Evolutionary conservation across 768 basidiomycete species (phyloP).

Genomic region (Lactarius pseudohatsudake): DNA sequence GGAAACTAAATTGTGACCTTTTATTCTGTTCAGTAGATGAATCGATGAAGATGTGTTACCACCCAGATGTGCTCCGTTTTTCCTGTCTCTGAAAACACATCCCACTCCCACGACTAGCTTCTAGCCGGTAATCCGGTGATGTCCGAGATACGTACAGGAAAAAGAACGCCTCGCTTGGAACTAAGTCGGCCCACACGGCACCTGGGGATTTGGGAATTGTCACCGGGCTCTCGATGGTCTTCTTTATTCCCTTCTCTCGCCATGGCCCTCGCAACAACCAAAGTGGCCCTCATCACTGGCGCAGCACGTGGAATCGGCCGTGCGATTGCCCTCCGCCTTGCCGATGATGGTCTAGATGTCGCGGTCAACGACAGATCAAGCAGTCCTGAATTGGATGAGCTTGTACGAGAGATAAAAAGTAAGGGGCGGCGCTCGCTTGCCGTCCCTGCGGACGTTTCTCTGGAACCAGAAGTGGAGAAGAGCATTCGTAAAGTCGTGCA

Average conservation of each 20-base stretch:
- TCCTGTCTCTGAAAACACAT: no score
- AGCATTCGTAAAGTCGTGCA: conserved; percentile 15
- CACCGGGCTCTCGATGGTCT: no score
- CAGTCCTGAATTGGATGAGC: conserved; percentile 6
- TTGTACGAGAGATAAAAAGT: conserved; percentile 15
- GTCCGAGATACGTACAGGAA: not conserved
- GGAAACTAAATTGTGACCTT: no score
- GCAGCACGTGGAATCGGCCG: conserved; percentile 31
- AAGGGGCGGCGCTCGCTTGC: conserved; percentile 19
- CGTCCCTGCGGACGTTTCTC: conserved; percentile 21
- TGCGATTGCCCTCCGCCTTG: conserved; percentile 31
- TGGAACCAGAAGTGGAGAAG: conserved; percentile 17
- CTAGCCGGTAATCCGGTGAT: no score
- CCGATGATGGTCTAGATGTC: conserved; percentile 29
- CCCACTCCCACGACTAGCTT: no score
- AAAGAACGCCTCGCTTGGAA: not conserved
- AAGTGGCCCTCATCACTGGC: conserved; percentile 31
- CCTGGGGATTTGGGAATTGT: no score
- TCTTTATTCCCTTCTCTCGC: not conserved
- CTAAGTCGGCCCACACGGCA: no score
- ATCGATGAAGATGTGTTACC: no score
- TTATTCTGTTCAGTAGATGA: no score
- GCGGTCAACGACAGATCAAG: conserved; percentile 28
- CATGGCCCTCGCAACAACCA: not conserved
- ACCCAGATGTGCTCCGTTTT: no score